A percentile compares a stretch with the other conserved stretches of the same genome.
Conservation (phyloP, 805 yeast species). For the Hanseniaspora jakobsenii region DNA sequence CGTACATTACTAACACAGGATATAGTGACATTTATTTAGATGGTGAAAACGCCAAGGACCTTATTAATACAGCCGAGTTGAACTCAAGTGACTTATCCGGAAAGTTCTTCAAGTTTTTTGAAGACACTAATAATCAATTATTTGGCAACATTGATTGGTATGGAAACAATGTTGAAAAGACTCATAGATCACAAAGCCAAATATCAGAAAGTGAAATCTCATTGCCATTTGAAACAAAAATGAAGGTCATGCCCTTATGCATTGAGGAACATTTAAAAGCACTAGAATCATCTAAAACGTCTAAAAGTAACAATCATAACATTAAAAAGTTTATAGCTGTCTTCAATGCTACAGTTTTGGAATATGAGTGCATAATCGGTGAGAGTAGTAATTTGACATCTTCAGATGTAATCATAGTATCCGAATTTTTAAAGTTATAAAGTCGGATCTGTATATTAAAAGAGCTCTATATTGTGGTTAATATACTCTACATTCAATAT, state of each 20-base stretch:
- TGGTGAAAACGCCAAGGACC: neutral
- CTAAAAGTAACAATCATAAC: neutral
- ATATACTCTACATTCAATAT: too few relatives aligned
- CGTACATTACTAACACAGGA: neutral
- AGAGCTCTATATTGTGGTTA: too few relatives aligned
- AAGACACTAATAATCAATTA: neutral
- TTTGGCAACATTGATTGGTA: neutral
- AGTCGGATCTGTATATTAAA: neutral
- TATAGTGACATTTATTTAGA: neutral
- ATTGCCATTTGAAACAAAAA: neutral
- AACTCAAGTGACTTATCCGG: neutral
- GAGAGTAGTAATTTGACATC: too few relatives aligned
- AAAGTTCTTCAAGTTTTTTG: neutral
- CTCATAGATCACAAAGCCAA: too few relatives aligned
- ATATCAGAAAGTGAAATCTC: neutral
- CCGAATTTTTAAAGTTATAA: neutral
- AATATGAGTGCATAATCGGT: too few relatives aligned
- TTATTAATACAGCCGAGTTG: too few relatives aligned
- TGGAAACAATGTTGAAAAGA: too few relatives aligned
- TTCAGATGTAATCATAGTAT: neutral
- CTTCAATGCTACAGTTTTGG: constrained; percentile 5
- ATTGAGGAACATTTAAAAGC: neutral
- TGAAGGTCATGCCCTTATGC: neutral
- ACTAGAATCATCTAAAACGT: neutral
- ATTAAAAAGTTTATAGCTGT: constrained; percentile 6